Percentiles rank a stretch among this genome's conserved stretches.
phyloP scores from a whole-genome alignment of 768 basidiomycete species.

The Lactifluus pinguis region DNA sequence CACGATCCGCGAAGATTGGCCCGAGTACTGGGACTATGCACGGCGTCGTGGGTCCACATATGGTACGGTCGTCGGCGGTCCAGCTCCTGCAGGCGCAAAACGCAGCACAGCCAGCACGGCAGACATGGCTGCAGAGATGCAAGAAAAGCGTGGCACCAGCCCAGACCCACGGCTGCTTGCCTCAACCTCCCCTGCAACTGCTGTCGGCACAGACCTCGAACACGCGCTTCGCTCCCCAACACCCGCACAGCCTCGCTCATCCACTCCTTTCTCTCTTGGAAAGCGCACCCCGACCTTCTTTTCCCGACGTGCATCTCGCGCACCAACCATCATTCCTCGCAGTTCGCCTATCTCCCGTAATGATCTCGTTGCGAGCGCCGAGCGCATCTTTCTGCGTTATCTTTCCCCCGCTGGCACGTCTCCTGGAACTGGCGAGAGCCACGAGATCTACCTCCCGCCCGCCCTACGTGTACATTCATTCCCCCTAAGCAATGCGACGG shows the following conservation, averaged over 20 bases:
- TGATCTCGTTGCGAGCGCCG: constrained; percentile 87
- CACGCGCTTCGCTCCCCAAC: constrained; percentile 23
- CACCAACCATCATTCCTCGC: constrained; percentile 90
- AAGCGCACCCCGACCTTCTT: constrained; percentile 71
- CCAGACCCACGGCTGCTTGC: constrained; percentile 35
- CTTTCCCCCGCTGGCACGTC: constrained; percentile 74
- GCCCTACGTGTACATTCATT: constrained; percentile 86
- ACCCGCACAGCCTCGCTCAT: constrained; percentile 44
- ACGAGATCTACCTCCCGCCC: constrained; percentile 96
- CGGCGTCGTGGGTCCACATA: constrained; percentile 89
- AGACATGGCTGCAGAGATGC: constrained; percentile 51
- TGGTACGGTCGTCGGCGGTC: constrained; percentile 74
- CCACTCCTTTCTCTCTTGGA: constrained; percentile 72
- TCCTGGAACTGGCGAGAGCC: constrained; percentile 76
- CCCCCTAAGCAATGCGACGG: constrained; percentile 74
- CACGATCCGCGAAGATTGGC: constrained; percentile 95
- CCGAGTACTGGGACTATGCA: constrained; percentile 95
- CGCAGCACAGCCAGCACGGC: constrained; percentile 78
- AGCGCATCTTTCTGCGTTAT: constrained; percentile 93
- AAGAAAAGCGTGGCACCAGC: constrained; percentile 54
- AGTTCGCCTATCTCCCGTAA: constrained; percentile 82
- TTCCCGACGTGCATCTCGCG: constrained; percentile 71
- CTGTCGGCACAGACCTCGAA: constrained; percentile 31
- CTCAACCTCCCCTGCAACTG: constrained; percentile 42
- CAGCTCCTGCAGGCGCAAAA: constrained; percentile 52